Percentiles rank a stretch among this genome's conserved stretches.
These are phyloP conservation scores for Pterulicium gracile DNA, from an alignment of 1,284 basidiomycete genomes.

Conservation along the genomic window DNA sequence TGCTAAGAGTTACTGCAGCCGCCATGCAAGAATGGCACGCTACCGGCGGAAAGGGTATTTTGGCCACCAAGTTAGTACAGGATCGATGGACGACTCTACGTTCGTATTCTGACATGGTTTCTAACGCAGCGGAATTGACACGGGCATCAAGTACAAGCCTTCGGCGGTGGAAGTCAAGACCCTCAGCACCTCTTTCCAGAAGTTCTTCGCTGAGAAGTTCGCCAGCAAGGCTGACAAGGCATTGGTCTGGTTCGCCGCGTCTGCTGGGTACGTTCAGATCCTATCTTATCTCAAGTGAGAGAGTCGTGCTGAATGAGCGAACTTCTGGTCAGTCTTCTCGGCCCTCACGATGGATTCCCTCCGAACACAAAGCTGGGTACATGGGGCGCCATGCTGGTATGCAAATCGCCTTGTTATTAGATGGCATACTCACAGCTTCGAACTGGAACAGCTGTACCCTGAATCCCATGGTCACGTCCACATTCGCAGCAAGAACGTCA, in stretches of 20 bases:
- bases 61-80: conserved; percentile 36
- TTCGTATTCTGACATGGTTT: not conserved
- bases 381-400: not conserved
- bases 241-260: conserved; percentile 23
- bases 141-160: conserved; percentile 39
- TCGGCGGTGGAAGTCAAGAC: conserved; percentile 26
- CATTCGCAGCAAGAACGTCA: conserved; percentile 21
- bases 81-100: not conserved
- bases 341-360: not conserved
- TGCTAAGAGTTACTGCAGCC: conserved; percentile 19
- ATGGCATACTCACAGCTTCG: no score
- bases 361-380: not conserved
- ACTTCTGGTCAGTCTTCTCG: not conserved
- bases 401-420: not conserved
- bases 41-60: conserved; percentile 28
- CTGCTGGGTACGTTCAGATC: conserved; percentile 16
- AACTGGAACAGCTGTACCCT: conserved; percentile 19
- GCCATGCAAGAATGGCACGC: conserved; percentile 9
- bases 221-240: conserved; percentile 36
- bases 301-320: no score
- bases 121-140: conserved; percentile 30
- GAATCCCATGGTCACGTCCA: conserved; percentile 25
- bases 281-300: no score
- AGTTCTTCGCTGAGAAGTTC: conserved; percentile 32
- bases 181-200: conserved; percentile 29